Percentiles rank a stretch among this genome's conserved stretches.
These are phyloP conservation scores for Parascedosporium putredinis DNA, from an alignment of 2,329 filamentous ascomycete species.

Conservation along the genomic window DNA sequence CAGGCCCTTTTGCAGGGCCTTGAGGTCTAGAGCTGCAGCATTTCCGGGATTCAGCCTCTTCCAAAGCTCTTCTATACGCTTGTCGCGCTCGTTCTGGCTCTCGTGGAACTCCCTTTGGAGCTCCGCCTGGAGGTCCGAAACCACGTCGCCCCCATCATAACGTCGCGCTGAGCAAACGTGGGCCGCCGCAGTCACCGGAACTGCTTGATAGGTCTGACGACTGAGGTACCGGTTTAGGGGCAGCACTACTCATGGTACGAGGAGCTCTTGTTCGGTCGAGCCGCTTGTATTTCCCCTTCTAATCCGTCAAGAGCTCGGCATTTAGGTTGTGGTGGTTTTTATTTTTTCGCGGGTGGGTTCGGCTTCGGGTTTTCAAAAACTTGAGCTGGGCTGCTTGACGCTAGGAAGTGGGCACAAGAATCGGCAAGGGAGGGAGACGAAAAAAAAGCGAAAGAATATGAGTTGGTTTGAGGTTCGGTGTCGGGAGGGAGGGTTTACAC, in stretches of 20 bases:
- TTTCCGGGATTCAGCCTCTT: slow-evolving; percentile 64
- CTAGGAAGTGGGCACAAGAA: neutral
- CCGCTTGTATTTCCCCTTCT: too few relatives aligned
- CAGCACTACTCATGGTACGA: neutral
- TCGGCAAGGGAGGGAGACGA: neutral
- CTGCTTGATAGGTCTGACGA: neutral
- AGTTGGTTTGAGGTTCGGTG: neutral
- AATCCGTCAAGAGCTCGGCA: neutral
- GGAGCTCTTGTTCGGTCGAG: neutral
- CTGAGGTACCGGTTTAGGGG: neutral
- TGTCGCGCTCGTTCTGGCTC: slow-evolving; percentile 67
- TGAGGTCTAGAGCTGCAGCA: slow-evolving; percentile 72
- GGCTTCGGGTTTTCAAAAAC: neutral
- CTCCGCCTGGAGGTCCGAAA: slow-evolving; percentile 36
- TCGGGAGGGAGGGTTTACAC: neutral
- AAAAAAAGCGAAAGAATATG: neutral
- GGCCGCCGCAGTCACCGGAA: neutral
- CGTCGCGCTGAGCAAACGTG: neutral
- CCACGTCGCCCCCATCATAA: slow-evolving; percentile 30
- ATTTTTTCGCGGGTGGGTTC: neutral
- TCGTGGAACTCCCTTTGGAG: slow-evolving; percentile 60
- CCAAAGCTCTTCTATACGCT: slow-evolving; percentile 78
- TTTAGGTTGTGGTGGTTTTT: neutral
- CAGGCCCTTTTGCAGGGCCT: slow-evolving; percentile 74
- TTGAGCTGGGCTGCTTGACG: neutral